Percentiles rank a stretch among this genome's conserved stretches.
phyloP scores from a whole-genome alignment of 306 rosid genomes.

The Prunus armeniaca region DNA sequence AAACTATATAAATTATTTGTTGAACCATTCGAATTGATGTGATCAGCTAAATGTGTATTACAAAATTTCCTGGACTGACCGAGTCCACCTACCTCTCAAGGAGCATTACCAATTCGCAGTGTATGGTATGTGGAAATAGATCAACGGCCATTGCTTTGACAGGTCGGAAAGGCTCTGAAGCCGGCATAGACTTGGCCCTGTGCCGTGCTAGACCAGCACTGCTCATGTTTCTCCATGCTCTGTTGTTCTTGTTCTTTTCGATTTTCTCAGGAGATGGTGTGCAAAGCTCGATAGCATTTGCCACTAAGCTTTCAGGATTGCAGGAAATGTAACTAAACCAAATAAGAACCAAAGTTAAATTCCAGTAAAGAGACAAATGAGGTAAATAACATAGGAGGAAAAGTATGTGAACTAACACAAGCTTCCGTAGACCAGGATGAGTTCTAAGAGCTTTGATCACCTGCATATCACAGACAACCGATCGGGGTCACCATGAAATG shows the following conservation, averaged over 20 bases:
- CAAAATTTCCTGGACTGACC: not conserved
- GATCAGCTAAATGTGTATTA: not conserved
- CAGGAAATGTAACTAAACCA: conserved; percentile 92
- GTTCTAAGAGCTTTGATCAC: conserved; percentile 89
- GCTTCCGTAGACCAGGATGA: conserved; percentile 64
- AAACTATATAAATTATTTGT: conserved; percentile 5
- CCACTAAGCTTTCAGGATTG: conserved; percentile 90
- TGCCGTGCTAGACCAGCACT: conserved; percentile 84
- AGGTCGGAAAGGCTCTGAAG: conserved; percentile 83
- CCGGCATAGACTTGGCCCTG: conserved; percentile 88
- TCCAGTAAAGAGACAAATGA: not conserved
- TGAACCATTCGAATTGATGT: not conserved
- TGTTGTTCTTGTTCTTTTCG: conserved; percentile 71
- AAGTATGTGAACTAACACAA: conserved; percentile 68
- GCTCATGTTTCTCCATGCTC: conserved; percentile 94
- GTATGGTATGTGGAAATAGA: conserved; percentile 89
- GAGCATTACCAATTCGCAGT: conserved; percentile 94
- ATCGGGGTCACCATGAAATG: conserved; percentile 10
- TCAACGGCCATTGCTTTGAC: conserved; percentile 92
- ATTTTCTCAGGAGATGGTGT: conserved; percentile 68
- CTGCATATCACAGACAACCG: conserved; percentile 41
- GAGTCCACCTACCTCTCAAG: conserved; percentile 62
- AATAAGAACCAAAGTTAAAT: conserved; percentile 27
- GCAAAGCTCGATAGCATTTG: conserved; percentile 95
- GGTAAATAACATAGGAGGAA: not conserved